Base-by-base conservation (phyloP, 2,329 filamentous ascomycete genomes). In the Colletotrichum sp. region DNA sequence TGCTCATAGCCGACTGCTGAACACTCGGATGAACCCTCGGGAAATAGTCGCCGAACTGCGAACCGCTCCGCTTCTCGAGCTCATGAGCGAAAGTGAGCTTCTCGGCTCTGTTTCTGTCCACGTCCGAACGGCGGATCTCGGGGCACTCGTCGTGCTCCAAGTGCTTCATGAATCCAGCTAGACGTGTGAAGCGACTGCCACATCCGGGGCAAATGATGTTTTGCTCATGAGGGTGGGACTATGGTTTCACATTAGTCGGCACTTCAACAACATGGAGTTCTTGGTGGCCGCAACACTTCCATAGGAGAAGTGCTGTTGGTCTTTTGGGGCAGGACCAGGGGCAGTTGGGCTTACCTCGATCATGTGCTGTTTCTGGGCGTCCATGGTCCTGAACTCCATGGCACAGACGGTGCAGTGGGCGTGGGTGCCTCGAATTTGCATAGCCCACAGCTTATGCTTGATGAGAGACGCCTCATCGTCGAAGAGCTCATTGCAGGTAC, bases 181-280 rank as follows among this genome's bases (percentile, higher is more conserved):
- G 81, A 1, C 83, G 82, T 1, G 36, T 63, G 71, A 89, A 90
- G 1, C 80, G 80, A 3, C 78, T 82, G 1, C 79, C 74, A 74
- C 90, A 91, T 30, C 86, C 89, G 2, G 88, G 88, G 64, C 90
- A 91, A 4, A 77, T 63, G 2, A 91, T 82, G 3, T 84, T 75
- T 69, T 89, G 86, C 22, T 81, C 78, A 15, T 83, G 77, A 8
- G 83, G 82, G 72, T 89, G 88, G 13, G 78, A 65, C 86, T 88
- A 27, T 25, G 2, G 34, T 7, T 7, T 81, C 25, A 81, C 75
- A 39, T 64, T 12, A 64, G 61, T 44, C 32, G 9, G 19, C n/a
- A 52, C 44, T 52, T 8, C 44, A 22, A 52, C n/a, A 52, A 13
- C 44, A 52, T 52, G 6, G 44, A 22, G 11, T 52, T 52, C 44